These are phyloP conservation scores for Lentinula sp. DNA, from an alignment of 768 basidiomycete genomes.

Conservation along the genomic window DNA sequence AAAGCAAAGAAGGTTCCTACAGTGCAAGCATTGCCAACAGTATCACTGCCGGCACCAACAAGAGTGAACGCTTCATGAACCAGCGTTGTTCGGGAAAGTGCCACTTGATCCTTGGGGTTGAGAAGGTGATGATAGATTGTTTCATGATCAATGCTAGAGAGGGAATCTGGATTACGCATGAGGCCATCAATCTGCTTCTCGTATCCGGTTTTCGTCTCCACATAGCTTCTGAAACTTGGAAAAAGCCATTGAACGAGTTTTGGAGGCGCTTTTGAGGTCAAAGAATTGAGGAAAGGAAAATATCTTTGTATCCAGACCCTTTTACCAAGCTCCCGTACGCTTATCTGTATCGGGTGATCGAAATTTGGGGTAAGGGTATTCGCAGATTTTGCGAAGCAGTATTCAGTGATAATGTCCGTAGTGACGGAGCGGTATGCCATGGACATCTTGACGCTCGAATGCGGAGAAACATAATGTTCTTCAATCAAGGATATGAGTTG, in stretches of 20 bases:
- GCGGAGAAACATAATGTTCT: constrained; percentile 26
- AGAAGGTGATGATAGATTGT: constrained; percentile 24
- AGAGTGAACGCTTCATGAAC: constrained; percentile 18
- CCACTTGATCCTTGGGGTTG: constrained; percentile 1
- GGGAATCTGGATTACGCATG: constrained; percentile 9
- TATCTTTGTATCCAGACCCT: constrained; percentile 7
- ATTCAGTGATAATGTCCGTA: constrained; percentile 19
- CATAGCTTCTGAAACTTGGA: constrained; percentile 4
- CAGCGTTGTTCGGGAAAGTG: constrained; percentile 11
- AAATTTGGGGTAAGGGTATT: constrained; percentile 25
- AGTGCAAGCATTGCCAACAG: constrained; percentile 20
- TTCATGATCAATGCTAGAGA: constrained; percentile 15
- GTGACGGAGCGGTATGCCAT: constrained; percentile 26
- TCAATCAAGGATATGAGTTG: background rate
- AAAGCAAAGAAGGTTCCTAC: constrained; percentile 21
- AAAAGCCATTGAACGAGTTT: background rate
- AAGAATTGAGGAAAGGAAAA: constrained; percentile 9
- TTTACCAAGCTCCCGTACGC: background rate
- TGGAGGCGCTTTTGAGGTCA: background rate
- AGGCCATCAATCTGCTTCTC: constrained; percentile 14
- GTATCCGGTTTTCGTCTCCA: constrained; percentile 10
- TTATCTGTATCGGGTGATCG: constrained; percentile 16
- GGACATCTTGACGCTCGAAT: constrained; percentile 27
- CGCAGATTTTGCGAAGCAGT: constrained; percentile 19
- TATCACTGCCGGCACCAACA: constrained; percentile 28